Conservation (phyloP, 2,329 filamentous ascomycete genomes). For the Fusarium cyanostomum region DNA sequence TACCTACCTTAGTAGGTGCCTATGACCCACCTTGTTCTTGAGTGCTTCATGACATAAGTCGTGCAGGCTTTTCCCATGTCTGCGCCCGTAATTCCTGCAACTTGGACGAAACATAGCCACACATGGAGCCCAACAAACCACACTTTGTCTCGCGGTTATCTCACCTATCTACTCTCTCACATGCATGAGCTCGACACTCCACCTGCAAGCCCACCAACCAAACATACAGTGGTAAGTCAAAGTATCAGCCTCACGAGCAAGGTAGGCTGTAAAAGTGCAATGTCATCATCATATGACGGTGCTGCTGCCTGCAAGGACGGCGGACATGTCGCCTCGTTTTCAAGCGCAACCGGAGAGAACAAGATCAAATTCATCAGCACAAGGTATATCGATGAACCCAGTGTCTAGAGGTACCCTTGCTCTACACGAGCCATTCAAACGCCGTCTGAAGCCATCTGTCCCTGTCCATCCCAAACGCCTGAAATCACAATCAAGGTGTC, state of each 20-base stretch:
- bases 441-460: conserved; percentile 14
- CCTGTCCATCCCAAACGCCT: conserved; percentile 23
- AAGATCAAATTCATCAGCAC: background rate
- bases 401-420: conserved; percentile 2
- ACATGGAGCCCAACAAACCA: too few relatives aligned
- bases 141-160: too few relatives aligned
- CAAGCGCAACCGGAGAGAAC: background rate
- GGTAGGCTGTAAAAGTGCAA: conserved; percentile 2
- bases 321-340: conserved; percentile 10
- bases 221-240: background rate
- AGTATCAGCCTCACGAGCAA: background rate
- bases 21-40: too few relatives aligned
- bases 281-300: background rate
- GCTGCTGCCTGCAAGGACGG: background rate
- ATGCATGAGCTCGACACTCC: conserved; percentile 1
- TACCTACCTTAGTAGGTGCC: background rate
- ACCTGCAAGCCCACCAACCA: conserved; percentile 1
- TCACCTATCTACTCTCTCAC: too few relatives aligned
- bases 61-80: too few relatives aligned
- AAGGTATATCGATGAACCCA: conserved; percentile 1
- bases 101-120: background rate
- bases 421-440: conserved; percentile 11
- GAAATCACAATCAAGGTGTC: background rate
- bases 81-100: background rate
- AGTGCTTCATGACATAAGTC: too few relatives aligned